Conservation (phyloP, 2,329 filamentous ascomycete species). For the Aspergillus udagawae region DNA sequence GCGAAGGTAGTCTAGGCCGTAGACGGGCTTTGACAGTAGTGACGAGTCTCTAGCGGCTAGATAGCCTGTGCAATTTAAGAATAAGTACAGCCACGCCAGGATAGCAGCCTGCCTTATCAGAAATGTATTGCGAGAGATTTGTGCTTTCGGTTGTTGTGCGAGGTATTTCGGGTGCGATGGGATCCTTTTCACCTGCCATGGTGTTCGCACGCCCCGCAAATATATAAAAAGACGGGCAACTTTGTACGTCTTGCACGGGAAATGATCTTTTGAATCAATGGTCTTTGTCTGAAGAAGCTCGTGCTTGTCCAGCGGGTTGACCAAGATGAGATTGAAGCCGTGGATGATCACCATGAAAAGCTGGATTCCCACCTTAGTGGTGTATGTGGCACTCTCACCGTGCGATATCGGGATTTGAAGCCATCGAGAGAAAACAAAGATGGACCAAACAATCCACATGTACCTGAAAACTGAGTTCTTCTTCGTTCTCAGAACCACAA, state of each 20-base stretch:
- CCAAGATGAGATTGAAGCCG: not conserved
- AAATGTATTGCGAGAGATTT: conserved; percentile 7
- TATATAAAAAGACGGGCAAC: conserved; percentile 4
- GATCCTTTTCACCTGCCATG: conserved; percentile 18
- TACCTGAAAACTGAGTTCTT: not conserved
- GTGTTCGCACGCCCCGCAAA: conserved; percentile 18
- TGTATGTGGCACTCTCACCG: not conserved
- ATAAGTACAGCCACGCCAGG: conserved; percentile 18
- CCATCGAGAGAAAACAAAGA: not conserved
- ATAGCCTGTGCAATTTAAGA: conserved; percentile 8
- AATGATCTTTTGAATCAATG: not conserved
- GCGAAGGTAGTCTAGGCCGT: conserved; percentile 4
- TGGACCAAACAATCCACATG: not conserved
- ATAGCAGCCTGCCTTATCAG: conserved; percentile 18
- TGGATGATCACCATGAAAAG: not conserved
- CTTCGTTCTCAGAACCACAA: not conserved
- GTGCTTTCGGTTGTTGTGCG: not conserved
- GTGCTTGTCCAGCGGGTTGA: not conserved
- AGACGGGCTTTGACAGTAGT: not conserved
- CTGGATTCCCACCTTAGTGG: not conserved
- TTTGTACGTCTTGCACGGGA: not conserved
- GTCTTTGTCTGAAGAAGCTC: not conserved
- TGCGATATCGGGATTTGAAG: not conserved
- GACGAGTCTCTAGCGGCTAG: not conserved
- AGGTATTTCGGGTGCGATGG: conserved; percentile 9